Evolutionary conservation across 1,139 yeast genomes (phyloP).

Genomic region (Lipomyces yarrowii): DNA sequence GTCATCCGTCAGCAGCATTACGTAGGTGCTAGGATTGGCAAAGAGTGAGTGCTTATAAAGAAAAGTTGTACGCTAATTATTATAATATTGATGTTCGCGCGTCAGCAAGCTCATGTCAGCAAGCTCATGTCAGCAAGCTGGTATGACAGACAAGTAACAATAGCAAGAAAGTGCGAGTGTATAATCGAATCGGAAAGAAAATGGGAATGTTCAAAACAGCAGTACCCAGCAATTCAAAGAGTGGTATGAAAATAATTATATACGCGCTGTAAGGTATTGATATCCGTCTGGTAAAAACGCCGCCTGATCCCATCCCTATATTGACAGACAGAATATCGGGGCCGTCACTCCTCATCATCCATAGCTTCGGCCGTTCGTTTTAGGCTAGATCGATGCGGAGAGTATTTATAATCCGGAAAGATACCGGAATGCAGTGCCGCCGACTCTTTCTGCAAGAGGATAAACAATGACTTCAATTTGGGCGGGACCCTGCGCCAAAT

Average conservation of each 20-base stretch:
- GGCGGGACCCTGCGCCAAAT: neutral
- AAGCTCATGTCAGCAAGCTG: neutral
- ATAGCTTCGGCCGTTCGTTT: neutral
- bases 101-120: too few species aligned
- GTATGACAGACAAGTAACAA: neutral
- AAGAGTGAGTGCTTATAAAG: too few species aligned
- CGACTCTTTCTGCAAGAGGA: neutral
- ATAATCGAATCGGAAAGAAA: neutral
- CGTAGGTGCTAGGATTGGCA: too few species aligned
- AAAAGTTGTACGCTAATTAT: too few species aligned
- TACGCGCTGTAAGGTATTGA: neutral
- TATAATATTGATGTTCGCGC: too few species aligned
- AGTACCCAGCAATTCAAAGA: neutral
- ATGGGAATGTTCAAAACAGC: neutral
- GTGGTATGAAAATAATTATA: neutral
- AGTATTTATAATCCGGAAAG: neutral
- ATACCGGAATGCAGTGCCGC: neutral
- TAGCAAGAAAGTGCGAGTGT: neutral
- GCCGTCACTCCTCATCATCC: neutral
- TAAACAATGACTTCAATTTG: neutral
- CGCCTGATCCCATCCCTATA: too few species aligned
- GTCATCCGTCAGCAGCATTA: too few species aligned
- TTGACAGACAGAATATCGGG: neutral
- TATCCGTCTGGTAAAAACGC: neutral
- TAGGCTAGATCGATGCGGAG: neutral